phyloP scores from a whole-genome alignment of 1,284 basidiomycete genomes.

The Macrocystidia cucumis region DNA sequence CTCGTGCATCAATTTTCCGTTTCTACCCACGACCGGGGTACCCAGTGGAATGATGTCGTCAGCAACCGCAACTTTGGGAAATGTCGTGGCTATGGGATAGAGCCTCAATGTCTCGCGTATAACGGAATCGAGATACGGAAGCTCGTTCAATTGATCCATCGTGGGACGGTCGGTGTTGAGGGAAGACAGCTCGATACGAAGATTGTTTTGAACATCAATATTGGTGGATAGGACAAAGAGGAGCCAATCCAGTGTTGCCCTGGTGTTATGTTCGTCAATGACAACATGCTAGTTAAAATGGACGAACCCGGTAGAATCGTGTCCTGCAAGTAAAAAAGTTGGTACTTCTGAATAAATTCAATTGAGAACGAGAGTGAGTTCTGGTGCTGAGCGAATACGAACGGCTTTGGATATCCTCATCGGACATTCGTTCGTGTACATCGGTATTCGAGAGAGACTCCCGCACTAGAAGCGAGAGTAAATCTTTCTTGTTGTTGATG shows the following conservation, averaged over 20 bases:
- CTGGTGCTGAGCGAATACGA: too few species aligned
- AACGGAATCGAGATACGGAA: conserved; percentile 59
- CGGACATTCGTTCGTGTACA: conserved; percentile 54
- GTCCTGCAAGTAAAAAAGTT: conserved; percentile 61
- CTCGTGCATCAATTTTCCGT: conserved; percentile 26
- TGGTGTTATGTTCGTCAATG: conserved; percentile 25
- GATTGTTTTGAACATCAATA: conserved; percentile 50
- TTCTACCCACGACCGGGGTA: conserved; percentile 30
- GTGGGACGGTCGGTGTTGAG: conserved; percentile 43
- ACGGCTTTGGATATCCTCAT: conserved; percentile 73
- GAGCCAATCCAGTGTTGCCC: conserved; percentile 51
- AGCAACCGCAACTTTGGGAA: conserved; percentile 38
- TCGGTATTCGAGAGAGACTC: conserved; percentile 59
- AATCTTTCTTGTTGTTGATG: conserved; percentile 40
- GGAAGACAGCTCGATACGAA: conserved; percentile 59
- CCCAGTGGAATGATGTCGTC: conserved; percentile 55
- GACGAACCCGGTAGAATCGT: conserved; percentile 66
- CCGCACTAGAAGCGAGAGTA: conserved; percentile 48
- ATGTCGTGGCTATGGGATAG: conserved; percentile 50
- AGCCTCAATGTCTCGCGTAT: conserved; percentile 66
- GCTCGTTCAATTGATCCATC: conserved; percentile 51
- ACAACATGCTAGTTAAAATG: neutral
- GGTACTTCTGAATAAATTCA: too few species aligned
- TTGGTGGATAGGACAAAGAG: conserved; percentile 54
- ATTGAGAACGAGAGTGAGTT: too few species aligned